Base-by-base conservation (phyloP, 306 rosid species). In the Inga laurina region DNA sequence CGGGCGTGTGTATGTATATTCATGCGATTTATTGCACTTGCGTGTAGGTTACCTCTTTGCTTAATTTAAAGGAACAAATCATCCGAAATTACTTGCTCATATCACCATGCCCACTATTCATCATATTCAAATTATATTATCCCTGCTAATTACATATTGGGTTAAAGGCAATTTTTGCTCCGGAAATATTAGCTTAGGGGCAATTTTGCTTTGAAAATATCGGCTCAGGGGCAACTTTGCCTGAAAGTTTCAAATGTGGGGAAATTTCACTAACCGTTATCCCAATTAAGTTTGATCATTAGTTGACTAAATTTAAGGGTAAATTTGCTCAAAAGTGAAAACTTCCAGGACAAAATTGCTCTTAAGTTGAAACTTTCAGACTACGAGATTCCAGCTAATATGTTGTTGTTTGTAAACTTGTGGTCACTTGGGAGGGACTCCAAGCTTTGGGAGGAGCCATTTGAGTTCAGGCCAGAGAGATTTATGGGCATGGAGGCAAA, bases 371-470 rank as follows among this genome's bases (percentile, higher is more conserved):
- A 27, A 27, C 27, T 27, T 27, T 27, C 27, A 27, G 93, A 93
- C 0, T 93, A 85, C 56, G 92, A 93, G 3, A 91, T 94, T 69
- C 90, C 92, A 5, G 84, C 85, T 10, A 89, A 89, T 56, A 62
- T 93, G 0, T 22, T 62, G 4, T 15, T 93, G 54, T 85, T 79
- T 72, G 84, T 93, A 6, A 94, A 93, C 15, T 49, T 89, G 15
- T 94, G 97, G 97, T 87, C 97, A 1, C 84, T 91, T 52, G 91
- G 91, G 1, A 91, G 97, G 51, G 93, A 94, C 80, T 89, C 93
- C 0, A 86, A 83, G 1, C 21, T 84, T 5, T 93, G 97, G 97
- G 89, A 88, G 21, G 84, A 82, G 2, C 90, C 97, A 0, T 88
- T 89, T 32, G 94, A 89, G 80, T 94, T 94, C 44, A 56, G 46